Percentiles rank a stretch among this genome's conserved stretches.
Conservation (phyloP, 345 rosid species). For the Salix viminalis region DNA sequence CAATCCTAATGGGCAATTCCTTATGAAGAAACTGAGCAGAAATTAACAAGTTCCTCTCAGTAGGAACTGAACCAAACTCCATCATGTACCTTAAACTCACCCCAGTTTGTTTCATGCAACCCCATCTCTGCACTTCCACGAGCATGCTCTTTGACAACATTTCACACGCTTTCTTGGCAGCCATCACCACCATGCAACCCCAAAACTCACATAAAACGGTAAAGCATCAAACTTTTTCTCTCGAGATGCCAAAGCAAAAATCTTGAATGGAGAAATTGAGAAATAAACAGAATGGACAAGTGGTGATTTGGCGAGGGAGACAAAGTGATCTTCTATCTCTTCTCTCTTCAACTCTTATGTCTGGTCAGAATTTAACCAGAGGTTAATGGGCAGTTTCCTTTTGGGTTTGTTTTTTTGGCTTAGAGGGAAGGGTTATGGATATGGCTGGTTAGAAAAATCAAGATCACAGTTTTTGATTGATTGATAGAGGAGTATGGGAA, state of each 20-base stretch:
- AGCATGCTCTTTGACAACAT: conserved; percentile 56
- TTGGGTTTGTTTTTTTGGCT: not conserved
- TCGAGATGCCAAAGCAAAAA: not conserved
- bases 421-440: too few relatives aligned
- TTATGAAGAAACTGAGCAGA: conserved; percentile 87
- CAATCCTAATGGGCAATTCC: conserved; percentile 82
- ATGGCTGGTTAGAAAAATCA: too few relatives aligned
- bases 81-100: conserved; percentile 90
- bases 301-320: not conserved
- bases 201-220: not conserved
- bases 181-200: conserved; percentile 35
- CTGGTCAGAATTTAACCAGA: not conserved
- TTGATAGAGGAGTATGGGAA: too few relatives aligned
- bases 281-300: not conserved
- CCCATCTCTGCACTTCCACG: conserved; percentile 75
- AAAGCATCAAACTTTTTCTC: not conserved
- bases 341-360: not conserved
- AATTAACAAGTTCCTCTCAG: conserved; percentile 55
- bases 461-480: too few relatives aligned
- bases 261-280: not conserved
- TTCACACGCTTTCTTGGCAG: conserved; percentile 61
- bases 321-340: not conserved
- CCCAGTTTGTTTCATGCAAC: conserved; percentile 89
- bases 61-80: conserved; percentile 72
- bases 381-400: not conserved